Base-by-base conservation (phyloP, 176 grass and related monocot genomes). In the Aegilops sharonensis region DNA sequence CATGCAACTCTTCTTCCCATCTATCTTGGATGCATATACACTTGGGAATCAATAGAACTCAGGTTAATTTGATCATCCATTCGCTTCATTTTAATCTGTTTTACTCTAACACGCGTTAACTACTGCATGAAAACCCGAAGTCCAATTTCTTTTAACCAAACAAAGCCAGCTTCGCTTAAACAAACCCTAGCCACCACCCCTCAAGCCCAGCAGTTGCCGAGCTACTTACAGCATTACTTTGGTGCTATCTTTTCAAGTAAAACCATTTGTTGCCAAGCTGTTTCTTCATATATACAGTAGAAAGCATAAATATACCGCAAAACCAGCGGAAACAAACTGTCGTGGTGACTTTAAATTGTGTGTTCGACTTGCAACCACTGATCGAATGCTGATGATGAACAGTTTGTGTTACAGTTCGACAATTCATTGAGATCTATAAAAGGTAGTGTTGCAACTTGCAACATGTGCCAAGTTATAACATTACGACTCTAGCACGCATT, bases 401-500 rank as follows among this genome's bases (percentile, higher is more conserved):
- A 43, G 1, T 77, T 10, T 56, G 27, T 30, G 78, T 21, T 43
- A 47, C 45, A 11, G 11, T 47, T 47, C 45, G 12, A 11, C 45
- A 3, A 13, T 13, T 79, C 48, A 37, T 35, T 27, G 14, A 47
- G 43, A 27, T 78, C 59, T 64, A 10, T 64, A 10, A 11, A 77
- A 66, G 14, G 32, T 60, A 80, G 7, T 67, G 17, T 9, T 57
- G 10, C 35, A 27, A 17, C 6, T 9, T 57, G 10, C 35, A 27
- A 17, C 6, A 47, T 71, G 23, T 20, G 64, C 4, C 30, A 42
- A 68, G 3, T 60, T 47, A 12, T 67, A 79, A 43, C 73, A 83
- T 72, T 83, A 83, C 10, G 45, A 72, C 34, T 14, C 9, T 60
- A 83, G 72, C 63, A 61, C 66, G 8, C 80, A 3, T 87, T 40